These are phyloP conservation scores for Elaphomyces granulatus DNA, from an alignment of 495 filamentous ascomycete species.

Conservation along the genomic window DNA sequence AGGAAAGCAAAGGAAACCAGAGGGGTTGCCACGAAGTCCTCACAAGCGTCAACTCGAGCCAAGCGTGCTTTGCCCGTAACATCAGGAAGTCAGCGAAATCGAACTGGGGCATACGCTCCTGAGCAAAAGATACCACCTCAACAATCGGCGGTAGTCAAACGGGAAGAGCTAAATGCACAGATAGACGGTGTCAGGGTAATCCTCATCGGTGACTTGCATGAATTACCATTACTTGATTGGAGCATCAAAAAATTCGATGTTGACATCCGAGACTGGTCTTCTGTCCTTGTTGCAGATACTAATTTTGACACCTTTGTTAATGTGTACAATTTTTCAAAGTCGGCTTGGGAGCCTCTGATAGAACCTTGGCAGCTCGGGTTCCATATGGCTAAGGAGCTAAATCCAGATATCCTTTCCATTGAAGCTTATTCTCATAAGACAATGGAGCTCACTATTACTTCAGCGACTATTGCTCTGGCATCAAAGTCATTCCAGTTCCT, in stretches of 20 bases:
- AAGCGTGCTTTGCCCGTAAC: background rate
- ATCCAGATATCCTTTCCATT: slow-evolving; percentile 62
- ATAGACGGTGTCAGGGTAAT: slow-evolving; percentile 85
- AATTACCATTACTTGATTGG: slow-evolving; percentile 85
- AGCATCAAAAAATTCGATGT: slow-evolving; percentile 83
- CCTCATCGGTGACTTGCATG: slow-evolving; percentile 87
- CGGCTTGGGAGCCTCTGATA: slow-evolving; percentile 90
- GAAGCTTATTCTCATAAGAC: slow-evolving; percentile 78
- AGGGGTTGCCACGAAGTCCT: slow-evolving; percentile 32
- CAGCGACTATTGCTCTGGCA: slow-evolving; percentile 81
- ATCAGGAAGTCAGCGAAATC: background rate
- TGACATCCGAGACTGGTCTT: slow-evolving; percentile 79
- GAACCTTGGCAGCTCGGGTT: slow-evolving; percentile 94
- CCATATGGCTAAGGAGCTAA: slow-evolving; percentile 65
- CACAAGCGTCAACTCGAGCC: slow-evolving; percentile 34
- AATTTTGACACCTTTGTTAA: slow-evolving; percentile 87
- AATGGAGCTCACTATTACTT: slow-evolving; percentile 83
- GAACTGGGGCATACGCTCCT: slow-evolving; percentile 22
- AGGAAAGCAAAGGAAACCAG: slow-evolving; percentile 57
- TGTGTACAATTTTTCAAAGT: slow-evolving; percentile 97
- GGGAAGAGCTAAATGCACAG: slow-evolving; percentile 72
- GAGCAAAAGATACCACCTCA: slow-evolving; percentile 11
- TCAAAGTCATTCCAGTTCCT: slow-evolving; percentile 90
- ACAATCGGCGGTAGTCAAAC: slow-evolving; percentile 46
- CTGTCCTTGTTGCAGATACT: slow-evolving; percentile 71